These are phyloP conservation scores for Rosa lucieae DNA, from an alignment of 306 rosid genomes.

Conservation along the genomic window DNA sequence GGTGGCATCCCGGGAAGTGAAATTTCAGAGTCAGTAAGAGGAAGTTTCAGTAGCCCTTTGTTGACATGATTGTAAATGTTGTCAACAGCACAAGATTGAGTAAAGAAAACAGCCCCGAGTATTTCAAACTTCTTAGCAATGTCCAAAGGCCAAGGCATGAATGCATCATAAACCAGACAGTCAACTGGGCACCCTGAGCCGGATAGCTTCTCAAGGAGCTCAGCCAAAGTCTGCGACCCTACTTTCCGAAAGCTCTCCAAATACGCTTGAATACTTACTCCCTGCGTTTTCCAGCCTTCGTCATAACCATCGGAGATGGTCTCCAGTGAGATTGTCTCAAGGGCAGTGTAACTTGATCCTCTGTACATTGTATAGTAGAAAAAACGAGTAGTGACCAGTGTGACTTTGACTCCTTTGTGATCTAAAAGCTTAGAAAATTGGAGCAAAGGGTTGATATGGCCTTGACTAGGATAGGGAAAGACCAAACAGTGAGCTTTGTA, in stretches of 20 bases:
- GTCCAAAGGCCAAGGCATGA: constrained; percentile 31
- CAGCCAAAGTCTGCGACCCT: neutral
- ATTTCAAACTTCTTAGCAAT: constrained; percentile 22
- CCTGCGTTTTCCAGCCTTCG: neutral
- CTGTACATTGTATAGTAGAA: constrained; percentile 1
- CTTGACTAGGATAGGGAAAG: constrained; percentile 41
- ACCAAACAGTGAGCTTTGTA: constrained; percentile 35
- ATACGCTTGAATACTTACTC: neutral
- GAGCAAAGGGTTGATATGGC: constrained; percentile 42
- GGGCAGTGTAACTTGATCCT: neutral
- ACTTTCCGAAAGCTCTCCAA: neutral
- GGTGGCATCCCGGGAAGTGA: constrained; percentile 48
- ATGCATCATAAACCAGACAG: constrained; percentile 34
- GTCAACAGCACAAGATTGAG: constrained; percentile 33
- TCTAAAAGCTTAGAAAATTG: constrained; percentile 41
- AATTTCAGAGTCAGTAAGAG: constrained; percentile 18
- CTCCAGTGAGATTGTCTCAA: constrained; percentile 18
- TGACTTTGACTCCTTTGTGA: constrained; percentile 32
- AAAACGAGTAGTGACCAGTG: constrained; percentile 23
- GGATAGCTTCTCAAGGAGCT: constrained; percentile 1
- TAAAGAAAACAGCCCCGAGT: constrained; percentile 26
- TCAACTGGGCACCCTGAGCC: constrained; percentile 4
- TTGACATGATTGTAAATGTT: constrained; percentile 21
- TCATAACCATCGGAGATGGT: constrained; percentile 6
- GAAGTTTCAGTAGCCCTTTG: constrained; percentile 7